These are phyloP conservation scores for Calycina herbarum DNA, from an alignment of 2,329 filamentous ascomycete genomes.

Conservation along the genomic window DNA sequence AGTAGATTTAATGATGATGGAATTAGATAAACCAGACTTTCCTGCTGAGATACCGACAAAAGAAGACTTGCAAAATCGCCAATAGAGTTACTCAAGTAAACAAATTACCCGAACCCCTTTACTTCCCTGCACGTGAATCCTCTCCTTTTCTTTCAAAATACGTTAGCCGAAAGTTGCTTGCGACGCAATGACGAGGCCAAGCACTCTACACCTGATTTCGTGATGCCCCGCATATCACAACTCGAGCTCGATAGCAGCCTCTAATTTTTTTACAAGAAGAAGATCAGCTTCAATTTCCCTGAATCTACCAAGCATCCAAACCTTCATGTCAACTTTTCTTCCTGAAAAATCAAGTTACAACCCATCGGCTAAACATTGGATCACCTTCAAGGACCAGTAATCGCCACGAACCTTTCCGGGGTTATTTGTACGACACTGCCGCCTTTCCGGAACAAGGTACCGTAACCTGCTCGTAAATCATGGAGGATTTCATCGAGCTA, in stretches of 20 bases:
- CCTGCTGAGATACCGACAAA: too few relatives aligned
- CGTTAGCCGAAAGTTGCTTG: not conserved
- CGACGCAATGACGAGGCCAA: not conserved
- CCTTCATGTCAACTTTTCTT: not conserved
- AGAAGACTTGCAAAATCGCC: not conserved
- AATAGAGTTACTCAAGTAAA: not conserved
- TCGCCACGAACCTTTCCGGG: not conserved
- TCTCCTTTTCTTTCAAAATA: not conserved
- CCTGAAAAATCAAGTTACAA: not conserved
- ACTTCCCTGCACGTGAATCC: not conserved
- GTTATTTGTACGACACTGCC: not conserved
- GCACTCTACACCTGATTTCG: not conserved
- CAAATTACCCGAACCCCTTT: not conserved
- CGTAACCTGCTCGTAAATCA: not conserved
- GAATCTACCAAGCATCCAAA: too few relatives aligned
- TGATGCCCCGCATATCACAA: not conserved
- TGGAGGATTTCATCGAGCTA: slow-evolving; percentile 20
- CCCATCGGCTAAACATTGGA: not conserved
- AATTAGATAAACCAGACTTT: too few relatives aligned
- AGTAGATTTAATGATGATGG: too few relatives aligned
- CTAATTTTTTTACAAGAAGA: not conserved
- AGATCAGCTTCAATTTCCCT: too few relatives aligned
- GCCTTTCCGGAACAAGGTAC: not conserved
- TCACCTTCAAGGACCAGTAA: not conserved
- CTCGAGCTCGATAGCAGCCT: not conserved